These are phyloP conservation scores for Collybia nuda DNA, from an alignment of 768 basidiomycete species.

Conservation along the genomic window DNA sequence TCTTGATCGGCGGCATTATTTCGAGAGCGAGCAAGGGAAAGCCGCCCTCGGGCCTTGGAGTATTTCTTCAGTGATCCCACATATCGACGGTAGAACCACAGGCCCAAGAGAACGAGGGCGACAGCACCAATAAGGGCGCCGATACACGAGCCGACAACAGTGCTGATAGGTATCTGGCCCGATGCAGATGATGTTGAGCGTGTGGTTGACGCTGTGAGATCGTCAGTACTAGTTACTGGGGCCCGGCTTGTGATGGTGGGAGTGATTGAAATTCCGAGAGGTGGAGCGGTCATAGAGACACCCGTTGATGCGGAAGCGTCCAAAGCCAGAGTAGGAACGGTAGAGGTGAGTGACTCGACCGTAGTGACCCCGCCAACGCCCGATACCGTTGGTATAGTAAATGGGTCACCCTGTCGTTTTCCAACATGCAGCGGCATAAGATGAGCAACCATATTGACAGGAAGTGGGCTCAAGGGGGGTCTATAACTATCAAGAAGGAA, in stretches of 20 bases:
- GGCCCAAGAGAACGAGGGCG: conserved; percentile 47
- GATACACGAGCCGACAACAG: conserved; percentile 64
- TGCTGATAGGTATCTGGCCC: conserved; percentile 41
- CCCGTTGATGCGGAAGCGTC: conserved; percentile 7
- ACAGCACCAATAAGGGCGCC: conserved; percentile 58
- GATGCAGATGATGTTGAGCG: conserved; percentile 21
- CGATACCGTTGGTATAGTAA: conserved; percentile 10
- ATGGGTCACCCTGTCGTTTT: conserved; percentile 9
- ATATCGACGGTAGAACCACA: conserved; percentile 57
- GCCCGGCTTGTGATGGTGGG: conserved; percentile 8
- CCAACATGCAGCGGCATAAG: conserved; percentile 3
- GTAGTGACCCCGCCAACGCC: conserved; percentile 15
- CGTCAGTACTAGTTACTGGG: conserved; percentile 7
- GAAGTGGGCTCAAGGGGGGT: neutral
- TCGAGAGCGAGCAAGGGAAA: conserved; percentile 28
- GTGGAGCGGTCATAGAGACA: neutral
- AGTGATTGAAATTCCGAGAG: conserved; percentile 2
- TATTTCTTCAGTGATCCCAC: conserved; percentile 36
- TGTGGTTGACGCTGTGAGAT: conserved; percentile 14
- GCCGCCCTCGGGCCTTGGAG: conserved; percentile 17
- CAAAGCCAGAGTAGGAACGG: conserved; percentile 11
- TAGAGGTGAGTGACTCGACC: neutral
- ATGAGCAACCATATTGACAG: conserved; percentile 12
- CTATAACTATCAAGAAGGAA: conserved; percentile 7
- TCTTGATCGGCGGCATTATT: conserved; percentile 41